A percentile compares a stretch with the other conserved stretches of the same genome.
phyloP scores from a whole-genome alignment of 2,329 filamentous ascomycete genomes.

The Colletotrichum shisoi region DNA sequence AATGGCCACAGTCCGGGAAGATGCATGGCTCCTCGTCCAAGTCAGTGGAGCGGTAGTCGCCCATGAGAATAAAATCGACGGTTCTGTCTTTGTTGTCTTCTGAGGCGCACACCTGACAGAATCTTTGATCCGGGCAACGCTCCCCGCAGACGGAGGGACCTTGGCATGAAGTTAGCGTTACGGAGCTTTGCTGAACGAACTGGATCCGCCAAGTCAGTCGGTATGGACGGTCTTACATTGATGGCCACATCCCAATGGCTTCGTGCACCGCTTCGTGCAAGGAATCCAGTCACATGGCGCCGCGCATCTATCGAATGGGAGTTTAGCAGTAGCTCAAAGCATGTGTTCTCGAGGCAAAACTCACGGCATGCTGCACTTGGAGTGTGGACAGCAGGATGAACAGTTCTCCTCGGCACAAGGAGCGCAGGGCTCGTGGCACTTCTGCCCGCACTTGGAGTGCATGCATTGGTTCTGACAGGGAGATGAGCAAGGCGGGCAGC shows the following conservation, averaged over 20 bases:
- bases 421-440: slow-evolving; percentile 66
- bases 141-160: slow-evolving; percentile 71
- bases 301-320: slow-evolving; percentile 51
- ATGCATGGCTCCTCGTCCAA: slow-evolving; percentile 68
- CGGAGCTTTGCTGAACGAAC: too few species aligned
- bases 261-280: slow-evolving; percentile 66
- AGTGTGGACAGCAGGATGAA: slow-evolving; percentile 63
- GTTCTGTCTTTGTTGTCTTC: slow-evolving; percentile 53
- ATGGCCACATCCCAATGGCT: slow-evolving; percentile 65
- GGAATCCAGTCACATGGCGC: slow-evolving; percentile 73
- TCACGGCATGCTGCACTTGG: slow-evolving; percentile 60
- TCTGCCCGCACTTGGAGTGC: slow-evolving; percentile 63
- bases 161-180: slow-evolving; percentile 19
- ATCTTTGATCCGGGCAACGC: slow-evolving; percentile 59
- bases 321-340: background rate
- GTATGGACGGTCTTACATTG: slow-evolving; percentile 54
- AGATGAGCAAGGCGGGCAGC: slow-evolving; percentile 57
- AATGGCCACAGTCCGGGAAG: slow-evolving; percentile 69
- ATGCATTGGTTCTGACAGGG: slow-evolving; percentile 65
- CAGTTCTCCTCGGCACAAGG: slow-evolving; percentile 67
- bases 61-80: slow-evolving; percentile 66
- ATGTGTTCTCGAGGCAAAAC: background rate
- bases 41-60: slow-evolving; percentile 64
- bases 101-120: slow-evolving; percentile 65
- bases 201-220: too few species aligned